Evolutionary conservation across 2,329 filamentous ascomycete species (phyloP).

Genomic region (Fusarium goolgardi): DNA sequence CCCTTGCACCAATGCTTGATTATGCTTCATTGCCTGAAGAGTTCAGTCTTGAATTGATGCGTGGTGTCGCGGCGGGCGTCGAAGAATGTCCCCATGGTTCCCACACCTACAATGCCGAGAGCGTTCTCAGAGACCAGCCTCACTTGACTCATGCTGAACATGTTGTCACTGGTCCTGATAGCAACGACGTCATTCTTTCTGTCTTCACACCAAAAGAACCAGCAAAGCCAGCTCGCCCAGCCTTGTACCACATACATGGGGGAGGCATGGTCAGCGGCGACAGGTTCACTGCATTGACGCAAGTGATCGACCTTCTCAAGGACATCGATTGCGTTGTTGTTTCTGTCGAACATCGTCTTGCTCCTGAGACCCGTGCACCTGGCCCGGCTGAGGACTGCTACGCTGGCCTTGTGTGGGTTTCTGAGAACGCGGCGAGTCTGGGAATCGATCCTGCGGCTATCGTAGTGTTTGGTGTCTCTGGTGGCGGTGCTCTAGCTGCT

Average conservation of each 20-base stretch:
- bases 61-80: slow-evolving; percentile 1
- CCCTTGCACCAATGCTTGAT: not conserved
- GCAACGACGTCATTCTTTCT: not conserved
- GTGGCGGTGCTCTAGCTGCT: slow-evolving; percentile 12
- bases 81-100: slow-evolving; percentile 14
- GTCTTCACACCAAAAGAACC: not conserved
- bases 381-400: slow-evolving; percentile 16
- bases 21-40: slow-evolving; percentile 15
- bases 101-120: slow-evolving; percentile 10
- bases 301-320: not conserved
- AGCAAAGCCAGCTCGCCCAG: not conserved
- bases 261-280: slow-evolving; percentile 13
- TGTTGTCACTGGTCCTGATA: not conserved
- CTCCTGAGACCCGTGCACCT: not conserved
- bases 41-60: slow-evolving; percentile 13
- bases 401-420: slow-evolving; percentile 1
- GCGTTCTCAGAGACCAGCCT: not conserved
- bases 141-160: slow-evolving; percentile 5
- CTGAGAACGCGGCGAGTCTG: not conserved
- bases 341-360: slow-evolving; percentile 10
- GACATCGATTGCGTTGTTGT: slow-evolving; percentile 3
- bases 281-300: not conserved
- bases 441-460: slow-evolving; percentile 3
- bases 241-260: slow-evolving; percentile 10
- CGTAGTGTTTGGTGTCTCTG: slow-evolving; percentile 6